These are phyloP conservation scores for Coemansia sp. DNA, from an alignment of 192 early-diverging fungal genomes.

Conservation along the genomic window DNA sequence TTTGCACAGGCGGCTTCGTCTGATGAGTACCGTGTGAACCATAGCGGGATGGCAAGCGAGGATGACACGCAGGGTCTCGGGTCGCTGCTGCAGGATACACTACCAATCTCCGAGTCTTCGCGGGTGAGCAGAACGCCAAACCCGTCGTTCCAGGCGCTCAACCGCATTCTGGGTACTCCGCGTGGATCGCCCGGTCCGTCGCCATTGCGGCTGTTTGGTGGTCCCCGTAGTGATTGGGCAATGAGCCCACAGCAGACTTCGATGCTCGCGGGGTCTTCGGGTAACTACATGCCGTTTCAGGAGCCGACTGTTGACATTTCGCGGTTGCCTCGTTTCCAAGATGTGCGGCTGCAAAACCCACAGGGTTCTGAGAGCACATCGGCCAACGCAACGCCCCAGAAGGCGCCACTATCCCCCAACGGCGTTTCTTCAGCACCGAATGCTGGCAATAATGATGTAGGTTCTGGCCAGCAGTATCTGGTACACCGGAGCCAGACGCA, in stretches of 20 bases:
- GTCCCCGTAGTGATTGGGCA: too few relatives aligned
- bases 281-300: conserved; percentile 47
- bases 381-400: too few relatives aligned
- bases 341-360: conserved; percentile 7
- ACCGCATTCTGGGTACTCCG: conserved; percentile 6
- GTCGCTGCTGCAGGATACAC: conserved; percentile 34
- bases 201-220: too few relatives aligned
- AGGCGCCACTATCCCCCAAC: too few relatives aligned
- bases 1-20: conserved; percentile 14
- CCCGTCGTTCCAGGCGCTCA: conserved; percentile 3
- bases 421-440: too few relatives aligned
- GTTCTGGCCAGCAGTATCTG: too few relatives aligned
- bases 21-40: too few relatives aligned
- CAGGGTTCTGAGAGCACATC: background rate
- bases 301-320: conserved; percentile 44
- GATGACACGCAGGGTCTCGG: conserved; percentile 33
- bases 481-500: too few relatives aligned
- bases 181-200: too few relatives aligned
- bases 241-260: too few relatives aligned
- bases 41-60: too few relatives aligned
- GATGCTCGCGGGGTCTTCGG: background rate
- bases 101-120: conserved; percentile 14
- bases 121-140: conserved; percentile 3
- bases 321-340: conserved; percentile 22
- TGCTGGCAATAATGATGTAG: too few relatives aligned